A percentile compares a stretch with the other conserved stretches of the same genome.
Evolutionary conservation across 805 yeast genomes (phyloP).

Genomic region (Barnettozyma botsteinii): DNA sequence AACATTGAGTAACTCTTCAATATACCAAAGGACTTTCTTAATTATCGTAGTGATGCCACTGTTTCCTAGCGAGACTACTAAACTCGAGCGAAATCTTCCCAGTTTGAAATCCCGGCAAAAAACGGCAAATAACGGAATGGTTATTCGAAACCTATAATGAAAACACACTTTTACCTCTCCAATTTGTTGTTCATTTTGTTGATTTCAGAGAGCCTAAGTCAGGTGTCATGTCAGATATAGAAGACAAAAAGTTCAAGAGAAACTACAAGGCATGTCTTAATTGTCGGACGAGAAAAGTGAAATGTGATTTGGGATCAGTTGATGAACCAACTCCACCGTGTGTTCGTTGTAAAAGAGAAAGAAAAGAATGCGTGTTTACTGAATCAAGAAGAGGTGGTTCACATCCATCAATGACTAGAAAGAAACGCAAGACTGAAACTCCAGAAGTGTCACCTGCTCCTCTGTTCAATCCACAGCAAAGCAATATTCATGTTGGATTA

Average conservation of each 20-base stretch:
- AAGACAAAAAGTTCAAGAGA: constrained; percentile 42
- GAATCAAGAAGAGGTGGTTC: constrained; percentile 50
- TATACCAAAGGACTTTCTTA: too few species aligned
- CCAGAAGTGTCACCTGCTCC: not conserved
- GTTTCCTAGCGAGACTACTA: too few species aligned
- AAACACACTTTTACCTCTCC: too few species aligned
- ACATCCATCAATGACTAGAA: constrained; percentile 20
- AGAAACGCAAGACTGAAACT: constrained; percentile 16
- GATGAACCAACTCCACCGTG: constrained; percentile 82
- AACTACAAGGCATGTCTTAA: constrained; percentile 80
- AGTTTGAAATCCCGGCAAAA: too few species aligned
- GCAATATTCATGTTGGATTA: too few species aligned
- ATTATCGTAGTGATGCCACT: too few species aligned
- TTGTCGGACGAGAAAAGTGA: constrained; percentile 79
- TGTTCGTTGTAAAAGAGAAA: constrained; percentile 75
- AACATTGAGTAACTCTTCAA: too few species aligned
- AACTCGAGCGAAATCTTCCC: too few species aligned
- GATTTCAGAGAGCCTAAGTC: too few species aligned
- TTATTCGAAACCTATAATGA: too few species aligned
- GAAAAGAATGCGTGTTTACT: constrained; percentile 73
- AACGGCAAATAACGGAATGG: too few species aligned
- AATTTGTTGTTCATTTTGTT: too few species aligned
- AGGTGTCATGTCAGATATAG: constrained; percentile 2
- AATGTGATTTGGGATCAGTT: constrained; percentile 78
- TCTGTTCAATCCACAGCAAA: not conserved